Evolutionary conservation across 2,329 filamentous ascomycete species (phyloP).

Genomic region (Lecanicillium sp.): DNA sequence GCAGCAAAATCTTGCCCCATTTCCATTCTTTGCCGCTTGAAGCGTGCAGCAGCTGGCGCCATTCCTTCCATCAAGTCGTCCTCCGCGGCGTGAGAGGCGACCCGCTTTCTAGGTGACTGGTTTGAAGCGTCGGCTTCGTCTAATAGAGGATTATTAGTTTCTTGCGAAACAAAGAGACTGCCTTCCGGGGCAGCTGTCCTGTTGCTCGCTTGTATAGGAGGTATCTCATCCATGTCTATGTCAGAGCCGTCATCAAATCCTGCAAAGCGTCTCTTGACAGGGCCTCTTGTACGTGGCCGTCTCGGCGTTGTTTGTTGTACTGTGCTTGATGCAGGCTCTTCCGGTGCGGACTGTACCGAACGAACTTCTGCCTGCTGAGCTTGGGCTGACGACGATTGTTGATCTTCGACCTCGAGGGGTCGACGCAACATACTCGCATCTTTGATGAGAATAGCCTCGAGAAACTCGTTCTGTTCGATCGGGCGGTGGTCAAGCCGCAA

Average conservation of each 20-base stretch:
- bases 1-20: constrained; percentile 40
- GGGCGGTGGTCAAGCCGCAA: constrained; percentile 69
- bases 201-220: constrained; percentile 4
- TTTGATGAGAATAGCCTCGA: constrained; percentile 79
- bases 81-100: constrained; percentile 31
- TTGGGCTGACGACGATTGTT: constrained; percentile 9
- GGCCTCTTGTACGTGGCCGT: constrained; percentile 28
- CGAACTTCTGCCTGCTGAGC: no score
- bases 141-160: constrained; percentile 18
- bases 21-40: constrained; percentile 70
- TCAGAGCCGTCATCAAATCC: constrained; percentile 54
- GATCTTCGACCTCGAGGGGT: constrained; percentile 48
- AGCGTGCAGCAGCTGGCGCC: constrained; percentile 66
- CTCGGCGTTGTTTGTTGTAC: constrained; percentile 12
- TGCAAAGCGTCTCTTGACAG: constrained; percentile 56
- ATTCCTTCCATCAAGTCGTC: constrained; percentile 62
- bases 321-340: constrained; percentile 4
- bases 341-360: not conserved
- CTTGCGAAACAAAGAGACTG: constrained; percentile 52
- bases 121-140: constrained; percentile 15
- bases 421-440: constrained; percentile 67
- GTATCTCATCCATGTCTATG: constrained; percentile 23
- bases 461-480: constrained; percentile 83
- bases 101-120: constrained; percentile 36
- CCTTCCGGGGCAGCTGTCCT: constrained; percentile 25